Evolutionary conservation across 2,329 filamentous ascomycete species (phyloP).

Genomic region (Nemania sp.): DNA sequence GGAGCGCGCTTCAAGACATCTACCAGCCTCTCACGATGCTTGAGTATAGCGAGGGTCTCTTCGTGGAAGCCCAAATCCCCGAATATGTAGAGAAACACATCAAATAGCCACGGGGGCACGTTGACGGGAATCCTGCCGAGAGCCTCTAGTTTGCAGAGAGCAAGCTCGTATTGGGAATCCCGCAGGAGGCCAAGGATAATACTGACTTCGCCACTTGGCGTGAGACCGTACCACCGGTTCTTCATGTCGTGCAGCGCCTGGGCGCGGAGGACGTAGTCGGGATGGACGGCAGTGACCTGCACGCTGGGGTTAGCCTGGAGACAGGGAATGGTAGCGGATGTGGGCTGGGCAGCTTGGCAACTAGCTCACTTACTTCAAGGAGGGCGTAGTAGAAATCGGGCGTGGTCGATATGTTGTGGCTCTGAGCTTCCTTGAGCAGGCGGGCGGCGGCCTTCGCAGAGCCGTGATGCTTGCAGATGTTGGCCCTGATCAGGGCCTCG

Average conservation of each 20-base stretch:
- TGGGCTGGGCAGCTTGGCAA: constrained; percentile 1
- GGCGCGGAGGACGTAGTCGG: constrained; percentile 77
- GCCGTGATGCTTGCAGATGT: constrained; percentile 64
- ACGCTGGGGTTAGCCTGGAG: constrained; percentile 13
- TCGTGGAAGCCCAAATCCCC: constrained; percentile 74
- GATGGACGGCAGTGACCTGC: constrained; percentile 76
- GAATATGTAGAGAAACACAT: constrained; percentile 75
- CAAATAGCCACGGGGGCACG: constrained; percentile 74
- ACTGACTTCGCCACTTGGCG: constrained; percentile 64
- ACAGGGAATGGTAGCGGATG: background rate
- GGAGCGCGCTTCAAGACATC: constrained; percentile 19
- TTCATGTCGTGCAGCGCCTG: constrained; percentile 75
- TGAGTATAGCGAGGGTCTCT: constrained; percentile 72
- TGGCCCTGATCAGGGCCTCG: constrained; percentile 73
- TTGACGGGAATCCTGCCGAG: constrained; percentile 60
- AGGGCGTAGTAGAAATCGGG: constrained; percentile 70
- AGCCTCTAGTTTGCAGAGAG: constrained; percentile 68
- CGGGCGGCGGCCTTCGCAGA: constrained; percentile 64
- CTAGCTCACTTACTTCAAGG: constrained; percentile 34
- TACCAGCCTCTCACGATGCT: constrained; percentile 51
- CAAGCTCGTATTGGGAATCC: constrained; percentile 82
- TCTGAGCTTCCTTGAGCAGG: constrained; percentile 74
- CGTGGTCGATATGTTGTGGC: constrained; percentile 63
- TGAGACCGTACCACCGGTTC: constrained; percentile 69
- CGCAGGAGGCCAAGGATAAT: constrained; percentile 75